These are phyloP conservation scores for Exophiala spinifera DNA, from an alignment of 2,329 filamentous ascomycete genomes.

Conservation along the genomic window DNA sequence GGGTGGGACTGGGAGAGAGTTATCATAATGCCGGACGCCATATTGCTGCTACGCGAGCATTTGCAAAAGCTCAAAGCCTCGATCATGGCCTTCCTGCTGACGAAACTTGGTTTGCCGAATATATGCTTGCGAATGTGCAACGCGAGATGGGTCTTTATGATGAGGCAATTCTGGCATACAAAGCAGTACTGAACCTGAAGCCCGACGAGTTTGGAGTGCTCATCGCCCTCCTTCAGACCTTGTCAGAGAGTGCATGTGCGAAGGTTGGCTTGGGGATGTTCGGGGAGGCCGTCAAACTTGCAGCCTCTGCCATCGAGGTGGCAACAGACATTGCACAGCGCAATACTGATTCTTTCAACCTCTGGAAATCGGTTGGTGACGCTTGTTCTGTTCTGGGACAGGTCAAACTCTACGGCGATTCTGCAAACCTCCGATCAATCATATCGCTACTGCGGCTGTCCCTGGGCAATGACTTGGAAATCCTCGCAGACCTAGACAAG, in stretches of 20 bases:
- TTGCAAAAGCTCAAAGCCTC: conserved; percentile 76
- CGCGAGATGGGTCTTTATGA: conserved; percentile 89
- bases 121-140: conserved; percentile 94
- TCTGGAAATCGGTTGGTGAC: conserved; percentile 92
- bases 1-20: conserved; percentile 94
- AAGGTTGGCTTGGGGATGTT: conserved; percentile 80
- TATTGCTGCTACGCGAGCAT: conserved; percentile 89
- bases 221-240: conserved; percentile 82
- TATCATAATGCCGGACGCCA: conserved; percentile 93
- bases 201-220: conserved; percentile 79
- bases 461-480: conserved; percentile 52
- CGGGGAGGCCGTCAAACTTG: conserved; percentile 73
- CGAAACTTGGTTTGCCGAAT: conserved; percentile 91
- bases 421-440: conserved; percentile 54
- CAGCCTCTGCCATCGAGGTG: conserved; percentile 65
- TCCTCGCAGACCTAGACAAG: conserved; percentile 68
- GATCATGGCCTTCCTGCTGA: conserved; percentile 60
- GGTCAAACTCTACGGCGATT: conserved; percentile 64
- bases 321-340: conserved; percentile 60
- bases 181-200: conserved; percentile 65
- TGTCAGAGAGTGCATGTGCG: conserved; percentile 75
- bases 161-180: conserved; percentile 73
- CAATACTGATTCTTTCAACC: conserved; percentile 75
- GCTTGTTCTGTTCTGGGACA: conserved; percentile 80
- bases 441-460: conserved; percentile 6